Evolutionary conservation across 345 rosid genomes (phyloP).

Genomic region (Sisymbrium irio): DNA sequence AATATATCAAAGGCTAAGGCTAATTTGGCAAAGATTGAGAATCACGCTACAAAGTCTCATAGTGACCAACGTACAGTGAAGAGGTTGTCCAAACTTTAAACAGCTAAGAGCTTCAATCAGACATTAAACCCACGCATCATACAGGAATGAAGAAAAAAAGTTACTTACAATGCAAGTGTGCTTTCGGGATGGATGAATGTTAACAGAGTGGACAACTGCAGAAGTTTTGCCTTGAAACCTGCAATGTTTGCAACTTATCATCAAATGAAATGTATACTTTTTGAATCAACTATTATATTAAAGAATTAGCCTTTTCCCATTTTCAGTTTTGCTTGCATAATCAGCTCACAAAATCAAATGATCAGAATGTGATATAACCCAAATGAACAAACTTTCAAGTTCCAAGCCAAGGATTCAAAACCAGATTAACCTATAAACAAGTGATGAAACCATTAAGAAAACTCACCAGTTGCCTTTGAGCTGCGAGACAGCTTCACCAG

Average conservation of each 20-base stretch:
- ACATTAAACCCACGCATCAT: no score
- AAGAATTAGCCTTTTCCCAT: not conserved
- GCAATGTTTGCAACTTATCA: conserved; percentile 35
- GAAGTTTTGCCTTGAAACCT: conserved; percentile 66
- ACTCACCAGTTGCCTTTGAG: conserved; percentile 77
- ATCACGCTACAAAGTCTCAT: no score
- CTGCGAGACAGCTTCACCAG: conserved; percentile 70
- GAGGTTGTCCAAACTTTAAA: not conserved
- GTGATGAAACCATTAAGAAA: not conserved
- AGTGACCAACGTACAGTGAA: no score
- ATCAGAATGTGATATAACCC: no score
- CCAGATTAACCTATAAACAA: not conserved
- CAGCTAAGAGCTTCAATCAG: no score
- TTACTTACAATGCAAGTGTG: conserved; percentile 77
- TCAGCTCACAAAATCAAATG: not conserved
- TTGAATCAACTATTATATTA: not conserved
- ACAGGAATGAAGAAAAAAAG: no score
- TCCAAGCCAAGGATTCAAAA: not conserved
- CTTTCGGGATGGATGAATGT: conserved; percentile 88
- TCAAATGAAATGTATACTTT: not conserved
- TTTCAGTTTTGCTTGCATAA: not conserved
- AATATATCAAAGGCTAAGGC: no score
- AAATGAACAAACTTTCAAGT: not conserved
- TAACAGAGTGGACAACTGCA: conserved; percentile 80
- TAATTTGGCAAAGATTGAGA: no score